These are phyloP conservation scores for Tuber microsphaerosporum DNA, from an alignment of 495 filamentous ascomycete genomes.

Conservation along the genomic window DNA sequence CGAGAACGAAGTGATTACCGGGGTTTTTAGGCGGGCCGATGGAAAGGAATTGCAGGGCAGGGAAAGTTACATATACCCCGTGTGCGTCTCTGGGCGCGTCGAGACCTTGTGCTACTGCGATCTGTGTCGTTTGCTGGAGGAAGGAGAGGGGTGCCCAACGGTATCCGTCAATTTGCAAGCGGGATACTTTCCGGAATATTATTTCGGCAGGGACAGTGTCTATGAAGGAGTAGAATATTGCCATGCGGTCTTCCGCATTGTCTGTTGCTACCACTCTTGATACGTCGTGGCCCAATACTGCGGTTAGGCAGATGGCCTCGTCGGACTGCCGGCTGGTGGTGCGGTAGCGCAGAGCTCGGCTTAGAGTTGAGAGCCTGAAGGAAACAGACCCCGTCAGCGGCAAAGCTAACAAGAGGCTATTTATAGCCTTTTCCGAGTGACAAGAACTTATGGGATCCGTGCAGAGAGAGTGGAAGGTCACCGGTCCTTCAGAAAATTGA, in stretches of 20 bases:
- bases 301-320: constrained; percentile 21
- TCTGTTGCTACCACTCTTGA: constrained; percentile 1
- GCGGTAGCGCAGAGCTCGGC: constrained; percentile 15
- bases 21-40: neutral
- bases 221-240: constrained; percentile 9
- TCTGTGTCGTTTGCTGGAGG: neutral
- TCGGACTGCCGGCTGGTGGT: constrained; percentile 13
- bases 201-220: constrained; percentile 7
- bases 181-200: constrained; percentile 8
- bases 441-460: neutral
- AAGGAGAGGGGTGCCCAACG: constrained; percentile 18
- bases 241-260: constrained; percentile 9
- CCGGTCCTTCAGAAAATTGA: constrained; percentile 19
- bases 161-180: constrained; percentile 10
- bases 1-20: constrained; percentile 3
- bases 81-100: neutral
- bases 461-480: constrained; percentile 11
- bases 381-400: neutral
- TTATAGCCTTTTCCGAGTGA: constrained; percentile 8
- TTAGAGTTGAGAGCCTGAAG: constrained; percentile 2
- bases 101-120: neutral
- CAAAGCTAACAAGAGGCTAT: constrained; percentile 1
- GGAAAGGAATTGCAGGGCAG: neutral
- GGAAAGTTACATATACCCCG: neutral
- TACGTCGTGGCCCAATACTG: constrained; percentile 16